Base-by-base conservation (phyloP, 2,329 filamentous ascomycete genomes). In the Phialophora macrospora region DNA sequence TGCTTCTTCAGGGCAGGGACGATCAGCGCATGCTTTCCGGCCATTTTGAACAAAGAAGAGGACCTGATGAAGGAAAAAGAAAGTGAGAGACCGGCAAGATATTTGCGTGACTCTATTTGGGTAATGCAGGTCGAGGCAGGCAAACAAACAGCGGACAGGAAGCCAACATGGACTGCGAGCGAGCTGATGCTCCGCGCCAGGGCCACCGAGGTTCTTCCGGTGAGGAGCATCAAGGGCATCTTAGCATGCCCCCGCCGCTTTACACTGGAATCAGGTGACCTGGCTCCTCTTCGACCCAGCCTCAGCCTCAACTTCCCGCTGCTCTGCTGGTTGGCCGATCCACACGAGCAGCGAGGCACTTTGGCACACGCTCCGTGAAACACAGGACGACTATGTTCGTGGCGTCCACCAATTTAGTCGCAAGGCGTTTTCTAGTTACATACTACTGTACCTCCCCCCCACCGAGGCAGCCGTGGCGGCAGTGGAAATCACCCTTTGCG, bases 1-100 rank as follows among this genome's bases (percentile, higher is more conserved):
- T 98, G 95, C 75, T 87, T 87, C 75, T 87, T 90, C 38, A 91
- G 81, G 48, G 93, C 91, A 30, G 92, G 91, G 66, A 96, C 88
- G 22, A 95, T 84, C 62, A 95, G 82, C 14, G 88, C 63, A 44
- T 63, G 62, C 30, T 58, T 62, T 34, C 59, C 62, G 22, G 66
- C 62, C 66, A 68, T 68, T 28, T 48, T 56, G n/a, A 22, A 60
- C 26, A 3, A 55, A 28, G 17, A 14, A 24, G 24, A 28, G 22
- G 12, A 12, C 3, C 20, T 6, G 14, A 9, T 2, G 20, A 26
- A 26, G 20, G 14, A 7, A 26, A 24, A 14, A 26, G 20, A 51
- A 28, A n/a, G 17, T 34, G 38, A n/a, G 9, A 44, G 38, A 44
- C 38, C 38, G 38, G 38, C 17, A 44, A n/a, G 14, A 8, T 5